A percentile compares a stretch with the other conserved stretches of the same genome.
Conservation (phyloP, 1,139 yeast genomes). For the Debaryomycetaceae sp. region DNA sequence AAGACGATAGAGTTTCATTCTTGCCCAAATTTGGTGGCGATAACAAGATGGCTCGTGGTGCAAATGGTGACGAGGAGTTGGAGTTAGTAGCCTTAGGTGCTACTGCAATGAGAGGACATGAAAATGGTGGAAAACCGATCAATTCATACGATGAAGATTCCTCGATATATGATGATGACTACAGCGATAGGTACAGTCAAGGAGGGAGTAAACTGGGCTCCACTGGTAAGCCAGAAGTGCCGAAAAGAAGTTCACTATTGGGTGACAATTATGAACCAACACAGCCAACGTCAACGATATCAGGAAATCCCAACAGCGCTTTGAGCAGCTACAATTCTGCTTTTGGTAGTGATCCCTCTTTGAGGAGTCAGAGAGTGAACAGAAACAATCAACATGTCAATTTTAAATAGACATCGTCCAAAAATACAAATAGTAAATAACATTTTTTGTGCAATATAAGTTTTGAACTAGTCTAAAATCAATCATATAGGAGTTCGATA, state of each 20-base stretch:
- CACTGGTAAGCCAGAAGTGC: background rate
- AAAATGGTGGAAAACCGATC: conserved; percentile 30
- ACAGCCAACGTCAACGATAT: conserved; percentile 43
- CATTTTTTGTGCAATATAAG: background rate
- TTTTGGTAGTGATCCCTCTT: conserved; percentile 6
- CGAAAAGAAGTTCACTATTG: conserved; percentile 27
- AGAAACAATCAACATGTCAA: conserved; percentile 14
- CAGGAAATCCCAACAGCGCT: conserved; percentile 39
- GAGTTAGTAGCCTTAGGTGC: conserved; percentile 89
- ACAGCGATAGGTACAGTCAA: conserved; percentile 4
- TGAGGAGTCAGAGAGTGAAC: conserved; percentile 1
- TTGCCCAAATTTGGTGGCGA: conserved; percentile 47
- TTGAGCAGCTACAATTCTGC: conserved; percentile 19
- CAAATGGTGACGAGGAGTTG: conserved; percentile 53
- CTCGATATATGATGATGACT: conserved; percentile 30
- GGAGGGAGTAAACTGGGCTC: conserved; percentile 12
- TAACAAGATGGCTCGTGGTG: conserved; percentile 12
- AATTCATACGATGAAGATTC: conserved; percentile 30
- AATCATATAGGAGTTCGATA: background rate
- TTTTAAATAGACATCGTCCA: conserved; percentile 11
- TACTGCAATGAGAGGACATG: conserved; percentile 81
- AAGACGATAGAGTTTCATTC: conserved; percentile 93
- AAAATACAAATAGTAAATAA: background rate
- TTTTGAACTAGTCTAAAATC: background rate
- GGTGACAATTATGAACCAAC: conserved; percentile 35